Percentiles rank a stretch among this genome's conserved stretches.
phyloP scores from a whole-genome alignment of 2,329 filamentous ascomycete genomes.

The Mycosphaerella sp. region DNA sequence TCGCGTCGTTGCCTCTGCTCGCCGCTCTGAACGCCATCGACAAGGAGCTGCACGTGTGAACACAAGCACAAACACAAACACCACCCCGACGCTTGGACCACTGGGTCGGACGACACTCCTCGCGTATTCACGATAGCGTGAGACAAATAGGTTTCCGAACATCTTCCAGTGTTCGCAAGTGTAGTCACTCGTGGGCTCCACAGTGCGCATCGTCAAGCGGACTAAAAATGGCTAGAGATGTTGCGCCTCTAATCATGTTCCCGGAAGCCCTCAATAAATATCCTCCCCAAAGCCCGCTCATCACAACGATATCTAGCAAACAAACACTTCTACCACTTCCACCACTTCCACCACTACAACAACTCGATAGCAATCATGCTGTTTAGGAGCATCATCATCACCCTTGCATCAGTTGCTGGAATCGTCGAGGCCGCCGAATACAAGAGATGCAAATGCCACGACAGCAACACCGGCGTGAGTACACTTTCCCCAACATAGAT shows the following conservation, averaged over 20 bases:
- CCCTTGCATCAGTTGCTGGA: neutral
- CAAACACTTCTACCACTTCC: neutral
- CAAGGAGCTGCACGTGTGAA: neutral
- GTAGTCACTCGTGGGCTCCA: neutral
- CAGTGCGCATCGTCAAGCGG: neutral
- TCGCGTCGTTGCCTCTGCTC: no score
- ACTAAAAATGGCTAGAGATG: neutral
- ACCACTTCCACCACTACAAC: neutral
- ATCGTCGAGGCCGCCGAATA: neutral
- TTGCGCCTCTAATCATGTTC: neutral
- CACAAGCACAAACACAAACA: neutral
- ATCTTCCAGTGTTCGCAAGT: neutral
- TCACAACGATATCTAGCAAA: neutral
- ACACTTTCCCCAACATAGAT: neutral
- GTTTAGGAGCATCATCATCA: slow-evolving; percentile 1
- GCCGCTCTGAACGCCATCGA: no score
- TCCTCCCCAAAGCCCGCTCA: neutral
- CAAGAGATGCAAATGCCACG: neutral
- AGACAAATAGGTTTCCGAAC: neutral
- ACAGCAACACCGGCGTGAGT: neutral
- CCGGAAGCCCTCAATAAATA: neutral
- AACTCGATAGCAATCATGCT: neutral
- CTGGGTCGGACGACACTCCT: neutral
- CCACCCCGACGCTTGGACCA: neutral
- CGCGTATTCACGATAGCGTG: neutral